Percentiles rank a stretch among this genome's conserved stretches.
phyloP scores from a whole-genome alignment of 164 flowering plant species.

The Litsea cubeba region DNA sequence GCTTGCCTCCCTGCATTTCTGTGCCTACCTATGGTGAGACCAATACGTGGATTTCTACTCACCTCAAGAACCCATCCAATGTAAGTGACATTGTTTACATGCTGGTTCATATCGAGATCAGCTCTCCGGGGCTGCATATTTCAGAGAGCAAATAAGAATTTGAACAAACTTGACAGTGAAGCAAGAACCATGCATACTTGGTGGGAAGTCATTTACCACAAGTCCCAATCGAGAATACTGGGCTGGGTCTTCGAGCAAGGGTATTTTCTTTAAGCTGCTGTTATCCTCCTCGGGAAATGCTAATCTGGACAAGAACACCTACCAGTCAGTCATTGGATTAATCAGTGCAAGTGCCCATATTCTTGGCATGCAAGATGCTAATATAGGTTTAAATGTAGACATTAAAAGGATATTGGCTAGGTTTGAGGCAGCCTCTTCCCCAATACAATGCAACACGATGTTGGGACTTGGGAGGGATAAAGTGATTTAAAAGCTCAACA shows the following conservation, averaged over 20 bases:
- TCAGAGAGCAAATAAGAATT: slow-evolving; percentile 12
- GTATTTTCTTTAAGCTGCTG: slow-evolving; percentile 60
- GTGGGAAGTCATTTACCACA: slow-evolving; percentile 39
- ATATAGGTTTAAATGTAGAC: background rate
- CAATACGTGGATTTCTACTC: slow-evolving; percentile 4
- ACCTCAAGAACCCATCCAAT: slow-evolving; percentile 99
- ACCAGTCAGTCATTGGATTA: background rate
- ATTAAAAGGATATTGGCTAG: no score
- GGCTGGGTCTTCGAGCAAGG: slow-evolving; percentile 74
- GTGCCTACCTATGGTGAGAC: no score
- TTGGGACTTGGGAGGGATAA: no score
- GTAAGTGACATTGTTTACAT: slow-evolving; percentile 93
- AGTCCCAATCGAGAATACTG: slow-evolving; percentile 54
- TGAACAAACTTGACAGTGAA: background rate
- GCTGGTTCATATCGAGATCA: slow-evolving; percentile 97
- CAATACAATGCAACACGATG: background rate
- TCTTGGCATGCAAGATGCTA: background rate
- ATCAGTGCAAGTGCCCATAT: background rate
- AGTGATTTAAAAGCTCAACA: background rate
- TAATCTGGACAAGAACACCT: slow-evolving; percentile 32
- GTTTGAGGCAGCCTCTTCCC: background rate
- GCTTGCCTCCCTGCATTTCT: no score
- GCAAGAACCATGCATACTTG: background rate
- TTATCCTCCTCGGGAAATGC: slow-evolving; percentile 72
- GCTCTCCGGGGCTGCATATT: slow-evolving; percentile 85